Evolutionary conservation across 176 grass and related monocot species (phyloP).

Genomic region (Oryza meridionalis): DNA sequence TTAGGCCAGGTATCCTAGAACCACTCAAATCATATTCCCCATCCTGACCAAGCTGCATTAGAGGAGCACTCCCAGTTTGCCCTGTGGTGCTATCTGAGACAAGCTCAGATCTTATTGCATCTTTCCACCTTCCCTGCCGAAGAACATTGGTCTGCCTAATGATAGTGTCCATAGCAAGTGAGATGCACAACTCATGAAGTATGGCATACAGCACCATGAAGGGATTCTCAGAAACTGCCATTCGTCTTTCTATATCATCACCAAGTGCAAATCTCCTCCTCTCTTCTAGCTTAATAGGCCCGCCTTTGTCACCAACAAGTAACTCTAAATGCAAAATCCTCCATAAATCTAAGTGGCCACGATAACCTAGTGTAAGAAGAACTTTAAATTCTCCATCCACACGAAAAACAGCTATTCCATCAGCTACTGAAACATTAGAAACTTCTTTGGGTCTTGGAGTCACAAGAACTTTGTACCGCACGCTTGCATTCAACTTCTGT

Average conservation of each 20-base stretch:
- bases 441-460: slow-evolving; percentile 74
- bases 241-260: slow-evolving; percentile 96
- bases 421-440: slow-evolving; percentile 65
- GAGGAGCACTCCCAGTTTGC: slow-evolving; percentile 57
- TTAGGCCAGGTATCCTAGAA: slow-evolving; percentile 76
- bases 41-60: slow-evolving; percentile 64
- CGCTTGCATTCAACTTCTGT: slow-evolving; percentile 72
- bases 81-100: slow-evolving; percentile 54
- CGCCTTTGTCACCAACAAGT: slow-evolving; percentile 88
- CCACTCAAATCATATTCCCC: slow-evolving; percentile 71
- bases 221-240: slow-evolving; percentile 83
- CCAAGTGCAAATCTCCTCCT: slow-evolving; percentile 77
- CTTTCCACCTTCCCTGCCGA: slow-evolving; percentile 83
- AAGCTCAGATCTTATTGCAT: slow-evolving; percentile 88
- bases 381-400: slow-evolving; percentile 95
- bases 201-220: slow-evolving; percentile 71
- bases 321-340: slow-evolving; percentile 91
- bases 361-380: slow-evolving; percentile 89
- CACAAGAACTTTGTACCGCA: slow-evolving; percentile 86
- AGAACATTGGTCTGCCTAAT: slow-evolving; percentile 73
- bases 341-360: slow-evolving; percentile 83
- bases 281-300: slow-evolving; percentile 81
- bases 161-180: slow-evolving; percentile 94
- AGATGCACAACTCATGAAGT: slow-evolving; percentile 88
- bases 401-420: slow-evolving; percentile 71